Evolutionary conservation across 164 flowering plant genomes (phyloP).

Genomic region (Tetracentron sinense): DNA sequence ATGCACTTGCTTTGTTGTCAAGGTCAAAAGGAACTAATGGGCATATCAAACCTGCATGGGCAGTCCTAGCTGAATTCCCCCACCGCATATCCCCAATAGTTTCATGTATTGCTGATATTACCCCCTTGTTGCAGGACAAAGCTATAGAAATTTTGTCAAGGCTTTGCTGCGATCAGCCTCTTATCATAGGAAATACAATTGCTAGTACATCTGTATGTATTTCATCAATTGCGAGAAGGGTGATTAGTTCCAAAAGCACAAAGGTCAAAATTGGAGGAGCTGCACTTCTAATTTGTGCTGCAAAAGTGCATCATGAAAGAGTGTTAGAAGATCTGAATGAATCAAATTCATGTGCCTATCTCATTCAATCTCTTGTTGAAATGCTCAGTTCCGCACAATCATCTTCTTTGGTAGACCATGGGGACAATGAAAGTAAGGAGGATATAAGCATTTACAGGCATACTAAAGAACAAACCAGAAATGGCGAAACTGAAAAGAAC

Average conservation of each 20-base stretch:
- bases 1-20: slow-evolving; percentile 63
- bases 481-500: slow-evolving; percentile 23
- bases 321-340: slow-evolving; percentile 51
- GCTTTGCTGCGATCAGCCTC: slow-evolving; percentile 50
- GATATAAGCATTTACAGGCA: slow-evolving; percentile 46
- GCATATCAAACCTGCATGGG: slow-evolving; percentile 60
- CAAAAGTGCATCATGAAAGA: slow-evolving; percentile 55
- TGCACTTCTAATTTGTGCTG: slow-evolving; percentile 66
- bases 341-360: slow-evolving; percentile 32
- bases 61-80: slow-evolving; percentile 60
- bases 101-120: slow-evolving; percentile 47
- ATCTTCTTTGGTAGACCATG: slow-evolving; percentile 20
- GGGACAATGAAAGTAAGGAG: slow-evolving; percentile 21
- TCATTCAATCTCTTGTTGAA: slow-evolving; percentile 61
- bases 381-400: slow-evolving; percentile 35
- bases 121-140: slow-evolving; percentile 66
- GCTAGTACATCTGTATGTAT: slow-evolving; percentile 49
- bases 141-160: slow-evolving; percentile 66
- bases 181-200: slow-evolving; percentile 47
- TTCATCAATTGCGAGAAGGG: slow-evolving; percentile 56
- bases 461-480: slow-evolving; percentile 29
- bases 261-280: slow-evolving; percentile 67
- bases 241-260: slow-evolving; percentile 38
- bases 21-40: slow-evolving; percentile 45
- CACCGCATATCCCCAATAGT: slow-evolving; percentile 55